These are phyloP conservation scores for Apodospora peruviana DNA, from an alignment of 495 filamentous ascomycete species.

Conservation along the genomic window DNA sequence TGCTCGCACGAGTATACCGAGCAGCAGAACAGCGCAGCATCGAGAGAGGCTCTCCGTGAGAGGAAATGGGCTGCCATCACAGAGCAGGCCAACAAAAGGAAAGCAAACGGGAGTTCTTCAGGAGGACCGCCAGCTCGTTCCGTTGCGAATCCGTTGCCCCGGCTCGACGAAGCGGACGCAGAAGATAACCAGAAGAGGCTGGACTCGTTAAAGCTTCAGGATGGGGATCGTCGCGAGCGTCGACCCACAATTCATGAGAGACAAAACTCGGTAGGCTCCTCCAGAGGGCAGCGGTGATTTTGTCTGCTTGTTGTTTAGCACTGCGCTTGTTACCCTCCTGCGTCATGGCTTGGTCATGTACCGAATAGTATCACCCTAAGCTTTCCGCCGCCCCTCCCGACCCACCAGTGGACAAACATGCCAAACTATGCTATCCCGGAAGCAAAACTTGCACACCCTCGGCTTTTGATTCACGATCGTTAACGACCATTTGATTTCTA, in stretches of 20 bases:
- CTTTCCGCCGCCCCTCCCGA: not conserved
- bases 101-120: slow-evolving; percentile 29
- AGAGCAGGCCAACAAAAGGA: slow-evolving; percentile 65
- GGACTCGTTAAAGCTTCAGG: slow-evolving; percentile 78
- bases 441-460: not conserved
- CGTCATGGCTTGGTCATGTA: not conserved
- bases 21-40: slow-evolving; percentile 79
- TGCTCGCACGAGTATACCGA: slow-evolving; percentile 99
- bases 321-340: not conserved
- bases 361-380: not conserved
- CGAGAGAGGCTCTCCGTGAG: slow-evolving; percentile 68
- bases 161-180: slow-evolving; percentile 65
- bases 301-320: not conserved
- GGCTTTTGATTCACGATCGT: not conserved
- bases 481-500: slow-evolving; percentile 2
- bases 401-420: too few species aligned
- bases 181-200: slow-evolving; percentile 81
- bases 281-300: slow-evolving; percentile 41
- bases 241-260: slow-evolving; percentile 42
- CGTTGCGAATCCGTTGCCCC: slow-evolving; percentile 25
- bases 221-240: slow-evolving; percentile 46
- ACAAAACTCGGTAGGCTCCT: slow-evolving; percentile 45
- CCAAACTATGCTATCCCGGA: not conserved
- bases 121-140: slow-evolving; percentile 12
- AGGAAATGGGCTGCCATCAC: slow-evolving; percentile 81